These are phyloP conservation scores for Calocera viscosa DNA, from an alignment of 768 basidiomycete species.

Conservation along the genomic window DNA sequence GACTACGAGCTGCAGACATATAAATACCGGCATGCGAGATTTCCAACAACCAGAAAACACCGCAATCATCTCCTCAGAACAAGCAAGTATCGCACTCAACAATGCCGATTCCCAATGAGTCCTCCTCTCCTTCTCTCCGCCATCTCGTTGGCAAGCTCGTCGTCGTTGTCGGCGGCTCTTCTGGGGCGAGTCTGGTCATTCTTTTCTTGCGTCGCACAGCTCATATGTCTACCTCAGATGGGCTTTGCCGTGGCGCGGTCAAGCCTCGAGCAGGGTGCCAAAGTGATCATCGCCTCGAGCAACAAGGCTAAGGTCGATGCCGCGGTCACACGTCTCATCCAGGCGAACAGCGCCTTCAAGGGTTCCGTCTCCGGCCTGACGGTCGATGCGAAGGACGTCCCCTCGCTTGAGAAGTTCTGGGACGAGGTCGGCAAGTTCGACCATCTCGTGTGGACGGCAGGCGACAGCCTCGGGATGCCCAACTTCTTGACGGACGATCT, in stretches of 20 bases:
- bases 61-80: too few species aligned
- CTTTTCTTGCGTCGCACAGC: neutral
- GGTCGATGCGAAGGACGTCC: neutral
- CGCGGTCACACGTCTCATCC: neutral
- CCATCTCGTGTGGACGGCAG: neutral
- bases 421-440: neutral
- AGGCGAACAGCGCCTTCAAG: neutral
- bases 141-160: neutral
- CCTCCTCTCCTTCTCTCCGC: neutral
- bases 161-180: neutral
- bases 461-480: neutral
- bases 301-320: neutral
- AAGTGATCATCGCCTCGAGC: neutral
- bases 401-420: neutral
- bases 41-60: too few species aligned
- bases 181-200: neutral
- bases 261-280: conserved; percentile 8
- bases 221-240: neutral
- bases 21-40: too few species aligned
- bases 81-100: too few species aligned
- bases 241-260: conserved; percentile 14
- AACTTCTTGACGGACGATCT: neutral
- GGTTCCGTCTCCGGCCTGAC: neutral
- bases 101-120: neutral
- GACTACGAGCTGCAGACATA: too few species aligned